A percentile compares a stretch with the other conserved stretches of the same genome.
These are phyloP conservation scores for Nicotiana otophora DNA, from an alignment of 257 asterid species.

Conservation along the genomic window DNA sequence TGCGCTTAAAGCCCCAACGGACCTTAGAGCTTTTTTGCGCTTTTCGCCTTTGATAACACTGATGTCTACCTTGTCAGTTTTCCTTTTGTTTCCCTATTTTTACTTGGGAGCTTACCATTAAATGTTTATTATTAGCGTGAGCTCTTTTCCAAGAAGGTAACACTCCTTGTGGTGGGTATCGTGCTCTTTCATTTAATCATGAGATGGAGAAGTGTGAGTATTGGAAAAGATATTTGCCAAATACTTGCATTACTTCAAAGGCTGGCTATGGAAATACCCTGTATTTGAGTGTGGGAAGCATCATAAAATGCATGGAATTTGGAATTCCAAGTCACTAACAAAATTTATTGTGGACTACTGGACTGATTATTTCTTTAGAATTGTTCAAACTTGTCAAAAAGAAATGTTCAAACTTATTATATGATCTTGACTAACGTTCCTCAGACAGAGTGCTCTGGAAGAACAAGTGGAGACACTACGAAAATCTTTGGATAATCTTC, in stretches of 20 bases:
- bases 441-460: slow-evolving; percentile 90
- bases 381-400: not conserved
- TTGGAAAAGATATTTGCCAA: not conserved
- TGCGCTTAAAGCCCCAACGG: no score
- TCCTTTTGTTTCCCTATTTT: not conserved
- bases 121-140: not conserved
- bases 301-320: not conserved
- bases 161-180: not conserved
- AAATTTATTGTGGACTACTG: not conserved
- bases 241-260: not conserved
- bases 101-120: not conserved
- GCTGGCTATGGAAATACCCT: not conserved
- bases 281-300: not conserved
- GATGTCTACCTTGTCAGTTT: not conserved
- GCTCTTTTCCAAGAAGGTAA: not conserved
- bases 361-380: not conserved
- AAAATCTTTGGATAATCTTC: slow-evolving; percentile 56
- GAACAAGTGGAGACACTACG: slow-evolving; percentile 65
- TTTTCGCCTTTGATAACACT: not conserved
- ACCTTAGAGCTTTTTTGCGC: no score
- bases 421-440: slow-evolving; percentile 41
- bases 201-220: slow-evolving; percentile 4
- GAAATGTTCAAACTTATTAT: slow-evolving; percentile 4
- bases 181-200: not conserved
- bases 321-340: not conserved